Base-by-base conservation (phyloP, 2,329 filamentous ascomycete species). In the Cladosporium sp. region DNA sequence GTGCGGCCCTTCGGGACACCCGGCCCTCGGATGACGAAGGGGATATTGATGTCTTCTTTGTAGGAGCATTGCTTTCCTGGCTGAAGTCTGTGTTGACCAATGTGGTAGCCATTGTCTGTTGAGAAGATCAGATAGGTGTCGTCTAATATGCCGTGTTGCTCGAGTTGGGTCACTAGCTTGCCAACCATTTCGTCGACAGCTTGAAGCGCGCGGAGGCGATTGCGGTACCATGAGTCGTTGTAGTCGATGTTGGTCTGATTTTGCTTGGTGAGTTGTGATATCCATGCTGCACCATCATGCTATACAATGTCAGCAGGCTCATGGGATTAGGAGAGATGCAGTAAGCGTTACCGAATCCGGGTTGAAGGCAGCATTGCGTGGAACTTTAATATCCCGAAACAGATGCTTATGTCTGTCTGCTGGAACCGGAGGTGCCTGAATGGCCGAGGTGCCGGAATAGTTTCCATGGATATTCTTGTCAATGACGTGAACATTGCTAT, bases 351-450 rank as follows among this genome's bases (percentile, higher is more conserved):
- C 52, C 28, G 74, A 42, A 3, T 62, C 55, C 2, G 87, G 86
- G 64, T 91, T 90, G 71, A 90, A 90, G 67, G 84, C 83, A 0
- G 78, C 73, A 0, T 80, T 85, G 7, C 88, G 76, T 0, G 88
- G 88, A 0, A 89, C 80, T 25, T 76, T 80, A 0, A 77, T 80
- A 25, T 82, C 79, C 2, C 78, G 69, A 67, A 90, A 91, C 0
- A 89, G 76, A 67, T 87, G 72, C 42, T 78, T 75, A 61, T 91
- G 87, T 43, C 54, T 37, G 25, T 56, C 42, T 19, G 54, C 54
- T 14, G 54, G 42, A 9, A 56, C 42, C 9, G 54, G 54, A 1
- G 54, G 54, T 8, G 54, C 37, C 20, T 56, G 54, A 5, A 34
- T 39, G 7, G 42, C 54, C 7, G 54, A 56, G 17, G 42, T 8